Percentiles rank a stretch among this genome's conserved stretches.
Conservation (phyloP, 768 basidiomycete genomes). For the Terana coerulea region DNA sequence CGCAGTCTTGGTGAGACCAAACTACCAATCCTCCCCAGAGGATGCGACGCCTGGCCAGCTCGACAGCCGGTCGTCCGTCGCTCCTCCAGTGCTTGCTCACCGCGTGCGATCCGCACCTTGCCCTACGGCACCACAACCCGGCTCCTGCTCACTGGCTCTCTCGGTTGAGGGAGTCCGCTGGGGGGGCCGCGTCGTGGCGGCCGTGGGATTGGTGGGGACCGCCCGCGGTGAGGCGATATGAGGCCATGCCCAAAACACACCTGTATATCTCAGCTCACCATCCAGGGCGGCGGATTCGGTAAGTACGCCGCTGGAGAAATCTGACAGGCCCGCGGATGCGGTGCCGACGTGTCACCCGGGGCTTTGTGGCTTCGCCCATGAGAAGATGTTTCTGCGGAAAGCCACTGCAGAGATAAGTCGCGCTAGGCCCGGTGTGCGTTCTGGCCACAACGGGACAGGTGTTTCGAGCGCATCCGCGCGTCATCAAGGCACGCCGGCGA, state of each 20-base stretch:
- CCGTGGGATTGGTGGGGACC: conserved; percentile 27
- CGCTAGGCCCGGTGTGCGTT: too few relatives aligned
- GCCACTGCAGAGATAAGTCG: too few relatives aligned
- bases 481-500: too few relatives aligned
- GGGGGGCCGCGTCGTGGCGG: conserved; percentile 25
- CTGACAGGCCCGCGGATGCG: not conserved
- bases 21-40: too few relatives aligned
- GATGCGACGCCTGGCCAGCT: too few relatives aligned
- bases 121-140: conserved; percentile 22
- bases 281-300: not conserved
- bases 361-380: not conserved
- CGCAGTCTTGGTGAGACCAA: too few relatives aligned
- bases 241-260: not conserved
- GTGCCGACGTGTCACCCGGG: not conserved
- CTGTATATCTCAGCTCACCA: not conserved
- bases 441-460: too few relatives aligned
- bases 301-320: not conserved
- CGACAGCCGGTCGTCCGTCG: too few relatives aligned
- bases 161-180: conserved; percentile 15
- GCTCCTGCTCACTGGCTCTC: conserved; percentile 12
- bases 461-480: too few relatives aligned
- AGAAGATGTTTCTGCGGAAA: not conserved
- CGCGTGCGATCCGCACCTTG: conserved; percentile 15
- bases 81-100: not conserved
- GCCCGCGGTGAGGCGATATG: not conserved